phyloP scores from a whole-genome alignment of 2,329 filamentous ascomycete species.

The Nigrospora oryzae region DNA sequence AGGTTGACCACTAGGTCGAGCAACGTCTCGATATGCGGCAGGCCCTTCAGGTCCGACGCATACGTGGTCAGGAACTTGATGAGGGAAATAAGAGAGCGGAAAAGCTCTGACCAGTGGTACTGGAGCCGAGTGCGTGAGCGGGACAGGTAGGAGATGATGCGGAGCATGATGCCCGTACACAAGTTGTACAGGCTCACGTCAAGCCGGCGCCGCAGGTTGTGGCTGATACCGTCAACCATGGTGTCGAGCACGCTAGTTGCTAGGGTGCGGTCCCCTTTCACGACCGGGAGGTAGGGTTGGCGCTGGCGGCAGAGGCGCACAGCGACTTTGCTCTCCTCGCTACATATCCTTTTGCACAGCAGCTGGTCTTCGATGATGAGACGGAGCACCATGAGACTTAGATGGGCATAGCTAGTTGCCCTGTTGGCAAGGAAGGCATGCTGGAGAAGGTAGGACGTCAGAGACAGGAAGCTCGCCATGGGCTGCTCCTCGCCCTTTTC shows the following conservation, averaged over 20 bases:
- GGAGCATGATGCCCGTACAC: conserved; percentile 71
- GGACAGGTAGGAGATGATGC: conserved; percentile 76
- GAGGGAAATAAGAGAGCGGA: conserved; percentile 79
- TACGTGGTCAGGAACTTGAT: conserved; percentile 89
- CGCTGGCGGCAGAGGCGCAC: conserved; percentile 86
- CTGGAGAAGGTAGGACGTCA: conserved; percentile 87
- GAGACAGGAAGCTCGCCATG: conserved; percentile 73
- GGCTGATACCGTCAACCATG: conserved; percentile 84
- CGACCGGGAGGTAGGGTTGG: conserved; percentile 72
- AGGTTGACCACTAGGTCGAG: conserved; percentile 74
- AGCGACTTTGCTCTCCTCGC: conserved; percentile 61
- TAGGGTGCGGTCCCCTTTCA: conserved; percentile 63
- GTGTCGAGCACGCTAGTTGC: conserved; percentile 74
- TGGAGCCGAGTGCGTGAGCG: conserved; percentile 70
- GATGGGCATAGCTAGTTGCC: conserved; percentile 72
- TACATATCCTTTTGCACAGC: conserved; percentile 77
- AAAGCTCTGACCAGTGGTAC: conserved; percentile 95
- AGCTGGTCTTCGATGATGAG: conserved; percentile 79
- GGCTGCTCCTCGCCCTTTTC: conserved; percentile 63
- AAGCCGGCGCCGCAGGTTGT: conserved; percentile 80
- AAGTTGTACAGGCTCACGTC: conserved; percentile 81
- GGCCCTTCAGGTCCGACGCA: conserved; percentile 61
- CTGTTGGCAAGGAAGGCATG: conserved; percentile 81
- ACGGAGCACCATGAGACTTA: conserved; percentile 78
- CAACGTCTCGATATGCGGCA: conserved; percentile 63